Conservation (phyloP, 306 rosid genomes). For the Dalbergia cochinchinensis region DNA sequence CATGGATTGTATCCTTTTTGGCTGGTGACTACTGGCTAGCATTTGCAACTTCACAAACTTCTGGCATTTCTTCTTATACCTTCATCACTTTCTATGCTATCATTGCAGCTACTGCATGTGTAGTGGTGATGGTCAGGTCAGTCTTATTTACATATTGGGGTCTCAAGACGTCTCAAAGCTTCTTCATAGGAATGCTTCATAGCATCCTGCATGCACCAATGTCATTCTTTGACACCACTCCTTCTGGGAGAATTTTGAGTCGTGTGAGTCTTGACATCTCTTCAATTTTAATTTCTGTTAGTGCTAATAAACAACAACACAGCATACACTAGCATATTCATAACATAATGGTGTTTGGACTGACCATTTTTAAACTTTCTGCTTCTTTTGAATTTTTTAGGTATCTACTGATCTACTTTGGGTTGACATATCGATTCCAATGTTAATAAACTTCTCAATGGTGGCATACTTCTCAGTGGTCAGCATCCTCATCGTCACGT, state of each 20-base stretch:
- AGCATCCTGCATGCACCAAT: constrained; percentile 87
- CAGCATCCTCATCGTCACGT: constrained; percentile 63
- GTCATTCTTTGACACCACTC: constrained; percentile 95
- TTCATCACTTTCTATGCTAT: constrained; percentile 73
- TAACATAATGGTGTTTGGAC: neutral
- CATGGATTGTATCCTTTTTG: constrained; percentile 65
- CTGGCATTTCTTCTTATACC: constrained; percentile 49
- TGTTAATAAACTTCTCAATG: constrained; percentile 52
- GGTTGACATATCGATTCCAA: constrained; percentile 72
- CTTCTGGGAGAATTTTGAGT: constrained; percentile 90
- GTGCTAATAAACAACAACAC: neutral
- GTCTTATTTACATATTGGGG: constrained; percentile 61
- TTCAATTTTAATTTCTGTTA: neutral
- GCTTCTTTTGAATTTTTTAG: constrained; percentile 50
- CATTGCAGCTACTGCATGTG: constrained; percentile 53
- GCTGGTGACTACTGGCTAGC: constrained; percentile 86
- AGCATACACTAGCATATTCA: constrained; percentile 1
- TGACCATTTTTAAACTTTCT: constrained; percentile 1
- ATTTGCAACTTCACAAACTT: constrained; percentile 65
- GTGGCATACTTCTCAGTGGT: constrained; percentile 58
- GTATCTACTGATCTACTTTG: constrained; percentile 85
- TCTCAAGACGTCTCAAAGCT: constrained; percentile 74
- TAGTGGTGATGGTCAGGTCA: constrained; percentile 56
- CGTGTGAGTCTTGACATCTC: constrained; percentile 62
- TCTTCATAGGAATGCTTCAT: constrained; percentile 67